Conservation (phyloP, 306 rosid genomes). For the Cucurbita argyrosperma region DNA sequence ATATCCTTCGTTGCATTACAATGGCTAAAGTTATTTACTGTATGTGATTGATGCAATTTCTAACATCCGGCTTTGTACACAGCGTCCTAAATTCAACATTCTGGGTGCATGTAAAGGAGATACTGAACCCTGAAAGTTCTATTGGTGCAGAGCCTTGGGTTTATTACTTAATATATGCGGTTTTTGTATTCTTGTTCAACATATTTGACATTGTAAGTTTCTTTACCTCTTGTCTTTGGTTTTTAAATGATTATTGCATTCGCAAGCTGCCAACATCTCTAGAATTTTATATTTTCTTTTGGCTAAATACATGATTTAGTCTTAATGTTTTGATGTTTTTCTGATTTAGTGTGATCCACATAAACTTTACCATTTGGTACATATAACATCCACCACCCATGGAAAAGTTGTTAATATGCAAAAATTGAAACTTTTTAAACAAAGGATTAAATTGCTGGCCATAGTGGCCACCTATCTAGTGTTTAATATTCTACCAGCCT, state of each 20-base stretch:
- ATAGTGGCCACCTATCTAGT: not conserved
- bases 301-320: not conserved
- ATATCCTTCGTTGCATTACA: not conserved
- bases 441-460: not conserved
- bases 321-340: not conserved
- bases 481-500: not conserved
- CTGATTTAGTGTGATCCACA: not conserved
- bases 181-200: conserved; percentile 84
- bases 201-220: conserved; percentile 93
- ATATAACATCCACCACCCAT: not conserved
- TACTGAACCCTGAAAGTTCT: conserved; percentile 77
- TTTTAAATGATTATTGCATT: not conserved
- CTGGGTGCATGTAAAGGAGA: conserved; percentile 81
- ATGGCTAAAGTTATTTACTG: not conserved
- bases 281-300: not conserved
- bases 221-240: conserved; percentile 10
- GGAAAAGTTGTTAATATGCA: not conserved
- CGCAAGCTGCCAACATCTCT: not conserved
- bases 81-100: conserved; percentile 74
- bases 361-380: not conserved
- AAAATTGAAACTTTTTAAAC: not conserved
- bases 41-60: not conserved
- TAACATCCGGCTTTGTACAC: conserved; percentile 16
- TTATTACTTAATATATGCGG: conserved; percentile 75
- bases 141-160: conserved; percentile 95